Conservation (phyloP, 768 basidiomycete genomes). For the Leucocoprinus sp. region DNA sequence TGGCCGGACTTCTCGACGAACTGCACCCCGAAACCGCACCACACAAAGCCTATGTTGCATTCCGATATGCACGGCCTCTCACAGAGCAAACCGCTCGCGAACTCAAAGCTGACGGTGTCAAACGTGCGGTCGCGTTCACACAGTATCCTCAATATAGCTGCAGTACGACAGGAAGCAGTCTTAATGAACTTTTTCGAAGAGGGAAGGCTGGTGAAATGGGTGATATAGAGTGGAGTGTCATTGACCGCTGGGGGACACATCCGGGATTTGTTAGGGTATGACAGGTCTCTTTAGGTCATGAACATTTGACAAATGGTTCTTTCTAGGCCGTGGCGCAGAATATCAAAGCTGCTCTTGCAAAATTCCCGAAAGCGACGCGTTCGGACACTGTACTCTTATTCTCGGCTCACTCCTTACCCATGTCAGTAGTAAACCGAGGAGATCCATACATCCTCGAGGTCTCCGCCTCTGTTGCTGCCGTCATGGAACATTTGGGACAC, state of each 20-base stretch:
- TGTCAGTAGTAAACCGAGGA: slow-evolving; percentile 98
- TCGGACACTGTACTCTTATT: slow-evolving; percentile 80
- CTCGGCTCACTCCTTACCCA: slow-evolving; percentile 95
- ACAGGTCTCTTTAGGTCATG: slow-evolving; percentile 9
- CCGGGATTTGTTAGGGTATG: slow-evolving; percentile 88
- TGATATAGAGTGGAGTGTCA: slow-evolving; percentile 88
- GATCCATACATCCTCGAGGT: slow-evolving; percentile 97
- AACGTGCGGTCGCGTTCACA: slow-evolving; percentile 88
- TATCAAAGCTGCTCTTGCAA: slow-evolving; percentile 70
- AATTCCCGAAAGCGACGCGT: slow-evolving; percentile 67
- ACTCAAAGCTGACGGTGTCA: slow-evolving; percentile 87
- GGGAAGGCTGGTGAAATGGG: slow-evolving; percentile 55
- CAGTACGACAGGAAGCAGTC: slow-evolving; percentile 93
- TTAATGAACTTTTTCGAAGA: slow-evolving; percentile 83
- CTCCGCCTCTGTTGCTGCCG: slow-evolving; percentile 85
- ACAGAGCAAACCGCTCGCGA: slow-evolving; percentile 76
- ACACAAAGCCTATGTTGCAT: slow-evolving; percentile 93
- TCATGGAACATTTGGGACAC: slow-evolving; percentile 80
- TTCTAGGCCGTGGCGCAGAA: slow-evolving; percentile 83
- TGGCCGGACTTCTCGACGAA: slow-evolving; percentile 89
- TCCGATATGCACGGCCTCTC: slow-evolving; percentile 87
- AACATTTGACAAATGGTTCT: slow-evolving; percentile 11
- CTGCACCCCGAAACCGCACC: slow-evolving; percentile 90
- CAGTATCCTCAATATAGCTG: slow-evolving; percentile 99
- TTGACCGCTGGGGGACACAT: slow-evolving; percentile 97